These are phyloP conservation scores for Wickerhamomyces canadensis DNA, from an alignment of 805 yeast genomes.

Conservation along the genomic window DNA sequence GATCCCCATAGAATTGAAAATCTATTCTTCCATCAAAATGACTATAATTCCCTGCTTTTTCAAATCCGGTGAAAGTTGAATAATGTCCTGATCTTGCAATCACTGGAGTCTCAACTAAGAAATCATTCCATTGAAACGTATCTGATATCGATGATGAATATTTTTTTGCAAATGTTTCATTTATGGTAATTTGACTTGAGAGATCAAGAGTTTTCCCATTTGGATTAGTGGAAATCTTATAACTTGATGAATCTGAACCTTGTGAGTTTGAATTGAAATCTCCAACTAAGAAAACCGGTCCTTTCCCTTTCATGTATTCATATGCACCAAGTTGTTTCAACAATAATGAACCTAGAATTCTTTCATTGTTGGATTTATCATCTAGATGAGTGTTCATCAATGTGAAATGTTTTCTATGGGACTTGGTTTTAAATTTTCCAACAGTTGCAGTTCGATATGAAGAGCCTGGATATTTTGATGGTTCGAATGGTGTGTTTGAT, in stretches of 20 bases:
- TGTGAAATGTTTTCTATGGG: constrained; percentile 25
- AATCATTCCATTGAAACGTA: constrained; percentile 26
- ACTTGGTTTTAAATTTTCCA: constrained; percentile 24
- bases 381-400: constrained; percentile 38
- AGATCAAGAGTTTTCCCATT: constrained; percentile 13
- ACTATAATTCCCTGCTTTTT: constrained; percentile 13
- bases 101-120: constrained; percentile 20
- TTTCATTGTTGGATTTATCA: constrained; percentile 30
- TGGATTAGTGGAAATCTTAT: constrained; percentile 6
- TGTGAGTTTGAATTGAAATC: constrained; percentile 33
- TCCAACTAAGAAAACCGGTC: constrained; percentile 36
- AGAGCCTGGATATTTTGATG: constrained; percentile 36
- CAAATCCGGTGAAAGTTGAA: constrained; percentile 38
- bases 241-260: constrained; percentile 9
- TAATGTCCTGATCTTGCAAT: constrained; percentile 28
- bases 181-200: too few species aligned
- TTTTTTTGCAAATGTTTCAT: constrained; percentile 14
- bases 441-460: constrained; percentile 36
- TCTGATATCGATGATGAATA: constrained; percentile 13
- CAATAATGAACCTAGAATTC: constrained; percentile 10
- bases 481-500: constrained; percentile 33
- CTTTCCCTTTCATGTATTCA: constrained; percentile 27
- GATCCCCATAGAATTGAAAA: constrained; percentile 29
- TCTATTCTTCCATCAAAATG: constrained; percentile 32
- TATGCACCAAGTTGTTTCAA: constrained; percentile 28